These are phyloP conservation scores for Cladosporium oxysporum DNA, from an alignment of 2,329 filamentous ascomycete species.

Conservation along the genomic window DNA sequence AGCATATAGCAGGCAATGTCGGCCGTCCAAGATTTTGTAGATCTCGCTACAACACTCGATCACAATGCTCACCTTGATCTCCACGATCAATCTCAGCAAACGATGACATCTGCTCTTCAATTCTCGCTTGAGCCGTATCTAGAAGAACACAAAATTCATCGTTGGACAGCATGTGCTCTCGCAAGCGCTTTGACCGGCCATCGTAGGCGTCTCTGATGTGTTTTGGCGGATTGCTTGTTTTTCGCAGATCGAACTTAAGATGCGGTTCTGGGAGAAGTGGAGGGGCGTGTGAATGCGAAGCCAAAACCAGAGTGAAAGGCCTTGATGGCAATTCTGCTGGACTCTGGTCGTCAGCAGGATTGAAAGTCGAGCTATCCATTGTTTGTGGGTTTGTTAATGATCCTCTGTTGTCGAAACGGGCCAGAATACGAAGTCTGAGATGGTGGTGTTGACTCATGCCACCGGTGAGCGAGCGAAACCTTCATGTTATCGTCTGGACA, in stretches of 20 bases:
- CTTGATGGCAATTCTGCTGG: background rate
- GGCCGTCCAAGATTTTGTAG: background rate
- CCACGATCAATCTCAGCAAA: background rate
- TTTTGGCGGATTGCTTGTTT: slow-evolving; percentile 22
- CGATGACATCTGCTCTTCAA: background rate
- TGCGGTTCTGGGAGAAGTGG: slow-evolving; percentile 20
- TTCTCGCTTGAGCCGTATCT: background rate
- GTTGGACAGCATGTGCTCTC: slow-evolving; percentile 23
- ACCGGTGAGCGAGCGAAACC: background rate
- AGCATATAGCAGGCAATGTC: background rate
- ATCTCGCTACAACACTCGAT: background rate
- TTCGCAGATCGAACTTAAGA: slow-evolving; percentile 22
- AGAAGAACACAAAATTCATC: slow-evolving; percentile 18
- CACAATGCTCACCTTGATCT: background rate
- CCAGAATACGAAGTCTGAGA: background rate
- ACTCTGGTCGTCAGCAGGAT: background rate
- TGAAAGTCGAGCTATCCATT: background rate
- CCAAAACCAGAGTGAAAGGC: background rate
- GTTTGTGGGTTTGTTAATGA: background rate
- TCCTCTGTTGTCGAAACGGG: no score
- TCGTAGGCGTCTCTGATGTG: slow-evolving; percentile 23
- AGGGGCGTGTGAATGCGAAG: slow-evolving; percentile 23
- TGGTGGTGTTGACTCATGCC: background rate
- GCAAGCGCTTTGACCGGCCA: slow-evolving; percentile 22
- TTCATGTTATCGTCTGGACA: background rate